Percentiles rank a stretch among this genome's conserved stretches.
Conservation (phyloP, 139 green algal species). For the Penium margaritaceum region DNA sequence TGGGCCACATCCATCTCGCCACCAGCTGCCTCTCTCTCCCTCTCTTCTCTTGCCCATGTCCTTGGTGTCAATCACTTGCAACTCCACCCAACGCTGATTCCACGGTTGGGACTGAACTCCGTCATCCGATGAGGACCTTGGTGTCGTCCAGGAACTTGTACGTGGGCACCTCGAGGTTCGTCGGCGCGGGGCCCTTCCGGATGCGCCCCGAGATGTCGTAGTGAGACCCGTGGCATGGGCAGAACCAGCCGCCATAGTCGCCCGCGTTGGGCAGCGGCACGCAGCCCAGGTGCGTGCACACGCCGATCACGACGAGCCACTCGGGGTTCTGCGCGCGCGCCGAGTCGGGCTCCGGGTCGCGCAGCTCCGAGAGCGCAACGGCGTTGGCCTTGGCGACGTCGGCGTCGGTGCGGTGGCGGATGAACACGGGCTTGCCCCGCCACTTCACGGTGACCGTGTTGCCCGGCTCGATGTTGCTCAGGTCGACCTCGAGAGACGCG, state of each 20-base stretch:
- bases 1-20: no score
- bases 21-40: no score
- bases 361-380: conserved; percentile 68
- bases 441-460: conserved; percentile 96
- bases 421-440: conserved; percentile 98
- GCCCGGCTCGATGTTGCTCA: conserved; percentile 73
- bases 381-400: conserved; percentile 73
- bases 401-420: conserved; percentile 69
- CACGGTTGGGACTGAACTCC: no score
- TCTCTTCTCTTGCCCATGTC: no score
- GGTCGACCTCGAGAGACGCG: conserved; percentile 59
- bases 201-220: conserved; percentile 93
- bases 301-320: conserved; percentile 94
- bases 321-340: conserved; percentile 53
- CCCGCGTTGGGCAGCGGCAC: conserved; percentile 93
- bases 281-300: conserved; percentile 98
- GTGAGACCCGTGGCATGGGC: conserved; percentile 85
- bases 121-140: conserved; percentile 67
- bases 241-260: conserved; percentile 96
- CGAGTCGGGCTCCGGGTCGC: conserved; percentile 71
- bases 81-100: no score
- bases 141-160: conserved; percentile 74
- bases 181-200: conserved; percentile 89
- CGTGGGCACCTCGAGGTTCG: conserved; percentile 91
- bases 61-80: no score